Conservation (phyloP, 2,329 filamentous ascomycete species). For the Aspergillus spinulosporus region DNA sequence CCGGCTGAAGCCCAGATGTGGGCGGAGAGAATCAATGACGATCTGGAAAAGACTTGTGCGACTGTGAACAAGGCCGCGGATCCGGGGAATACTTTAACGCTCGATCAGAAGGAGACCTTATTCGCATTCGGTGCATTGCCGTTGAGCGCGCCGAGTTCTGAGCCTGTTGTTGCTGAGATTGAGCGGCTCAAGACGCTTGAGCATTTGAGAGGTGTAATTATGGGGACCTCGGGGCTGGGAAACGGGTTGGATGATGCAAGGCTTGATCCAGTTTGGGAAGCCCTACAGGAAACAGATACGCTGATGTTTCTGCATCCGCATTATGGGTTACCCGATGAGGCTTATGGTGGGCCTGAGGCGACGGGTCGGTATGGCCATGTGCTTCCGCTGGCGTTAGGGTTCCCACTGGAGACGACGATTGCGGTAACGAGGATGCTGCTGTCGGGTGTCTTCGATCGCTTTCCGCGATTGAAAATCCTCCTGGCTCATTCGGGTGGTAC, state of each 20-base stretch:
- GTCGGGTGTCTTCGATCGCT: slow-evolving; percentile 79
- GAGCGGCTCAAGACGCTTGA: slow-evolving; percentile 60
- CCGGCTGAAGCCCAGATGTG: slow-evolving; percentile 61
- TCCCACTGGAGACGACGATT: slow-evolving; percentile 91
- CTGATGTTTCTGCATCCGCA: slow-evolving; percentile 87
- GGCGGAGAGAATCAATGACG: slow-evolving; percentile 71
- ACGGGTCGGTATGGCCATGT: slow-evolving; percentile 79
- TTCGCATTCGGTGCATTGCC: slow-evolving; percentile 85
- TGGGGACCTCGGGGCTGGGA: slow-evolving; percentile 81
- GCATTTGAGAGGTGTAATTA: slow-evolving; percentile 77
- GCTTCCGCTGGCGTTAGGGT: slow-evolving; percentile 79
- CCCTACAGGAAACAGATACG: slow-evolving; percentile 64
- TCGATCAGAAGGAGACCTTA: slow-evolving; percentile 62
- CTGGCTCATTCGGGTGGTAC: slow-evolving; percentile 88
- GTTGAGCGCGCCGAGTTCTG: slow-evolving; percentile 64
- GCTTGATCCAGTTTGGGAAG: slow-evolving; percentile 70
- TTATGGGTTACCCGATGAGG: slow-evolving; percentile 78
- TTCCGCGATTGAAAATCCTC: slow-evolving; percentile 68
- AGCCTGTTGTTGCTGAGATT: slow-evolving; percentile 64
- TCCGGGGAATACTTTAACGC: slow-evolving; percentile 20
- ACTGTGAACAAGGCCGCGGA: slow-evolving; percentile 35
- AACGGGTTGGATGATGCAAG: slow-evolving; percentile 74
- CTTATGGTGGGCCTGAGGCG: slow-evolving; percentile 75
- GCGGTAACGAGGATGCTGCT: slow-evolving; percentile 84
- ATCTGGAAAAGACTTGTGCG: slow-evolving; percentile 71